Base-by-base conservation (phyloP, 73 alveolate species). In the Paraurostyla sp. region DNA sequence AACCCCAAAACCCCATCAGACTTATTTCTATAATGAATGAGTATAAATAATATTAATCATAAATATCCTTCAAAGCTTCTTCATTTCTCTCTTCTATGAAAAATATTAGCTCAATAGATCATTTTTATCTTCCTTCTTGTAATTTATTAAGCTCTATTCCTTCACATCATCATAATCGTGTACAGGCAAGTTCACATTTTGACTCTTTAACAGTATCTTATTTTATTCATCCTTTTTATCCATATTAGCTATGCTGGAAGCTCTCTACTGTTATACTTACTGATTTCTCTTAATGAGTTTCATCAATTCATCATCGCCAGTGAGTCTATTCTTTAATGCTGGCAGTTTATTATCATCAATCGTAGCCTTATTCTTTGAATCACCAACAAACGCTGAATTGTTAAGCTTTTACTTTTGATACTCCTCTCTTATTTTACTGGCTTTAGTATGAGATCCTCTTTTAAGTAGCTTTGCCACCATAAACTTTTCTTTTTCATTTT, bases 381-480 rank as follows among this genome's bases (percentile, higher is more conserved):
- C 30, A 1, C 20, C 65, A 42, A 32, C 71, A 25, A 54, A 2
- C 6, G 80, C 33, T 13, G 89, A 42, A 32, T 54, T 54, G 68
- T 52, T 78, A 30, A 50, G 23, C 50, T 78, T 50, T 29, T 78
- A 40, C 71, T 78, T 11, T 40, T 51, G 25, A 23, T 51, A 54
- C 23, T 78, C 78, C 2, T 15, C 62, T 54, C 89, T 78, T 3
- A 78, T 78, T 52, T 51, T 78, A 27, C 80, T 51, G 13, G 89
- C 78, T 54, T 78, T 78, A 16, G 89, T 78, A 36, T 78, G 89
- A 15, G 32, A 23, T 13, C 78, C 62, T 40, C 89, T 46, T 35
- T 50, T 54, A 9, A 9, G 32, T 52, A 20, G 42, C 46, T 78
- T 78, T 0, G 3, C 32, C 29, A 51, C 6, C 16, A 36, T 7